Base-by-base conservation (phyloP, 371 early-diverging fungal genomes). In the Choanephora cucurbitarum region DNA sequence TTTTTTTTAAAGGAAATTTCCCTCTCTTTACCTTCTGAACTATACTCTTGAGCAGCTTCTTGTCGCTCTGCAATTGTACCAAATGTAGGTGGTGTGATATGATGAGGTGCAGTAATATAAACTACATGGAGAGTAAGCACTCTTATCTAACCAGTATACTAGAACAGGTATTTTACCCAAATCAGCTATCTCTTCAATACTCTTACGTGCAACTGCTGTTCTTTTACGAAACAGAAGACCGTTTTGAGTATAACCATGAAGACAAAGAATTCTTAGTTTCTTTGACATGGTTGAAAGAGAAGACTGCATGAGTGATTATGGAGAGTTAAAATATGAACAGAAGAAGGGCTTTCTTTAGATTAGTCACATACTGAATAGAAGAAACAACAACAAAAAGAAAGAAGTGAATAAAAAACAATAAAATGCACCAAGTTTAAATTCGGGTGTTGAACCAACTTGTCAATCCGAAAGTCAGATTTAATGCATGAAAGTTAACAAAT, bases 201-300 rank as follows among this genome's bases (percentile, higher is more conserved):
- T 59, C 57, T 83, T 84, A 28, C 83, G 73, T 19, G 82, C 68
- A 15, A 66, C 80, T 1, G 80, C 83, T 0, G 82, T 83, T 58
- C 77, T 75, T 44, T 80, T 79, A 13, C 73, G 64, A 58, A 85
- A 87, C 18, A 84, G 70, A 14, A 52, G 42, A 0, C 78, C 84
- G 58, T 88, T 88, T 65, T 90, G 89, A 7, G 79, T 76, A 57
- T 82, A 87, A 4, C 89, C 89, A 66, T 89, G 89, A 18, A 89
- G 71, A 46, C 86, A 85, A n/a, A 88, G 70, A 19, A 88, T 82
- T 42, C 72, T 55, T 22, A 69, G 33, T 18, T 66, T 69, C 9
- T 46, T 52, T 19, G 22, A 55, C 37, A 37, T 37, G 14, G 10
- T 14, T 14, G 10, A 32, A 32, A 32, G 32, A 10, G 32, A 32